Percentiles rank a stretch among this genome's conserved stretches.
Conservation (phyloP, 2,329 filamentous ascomycete species). For the Paramyrothecium roridum region DNA sequence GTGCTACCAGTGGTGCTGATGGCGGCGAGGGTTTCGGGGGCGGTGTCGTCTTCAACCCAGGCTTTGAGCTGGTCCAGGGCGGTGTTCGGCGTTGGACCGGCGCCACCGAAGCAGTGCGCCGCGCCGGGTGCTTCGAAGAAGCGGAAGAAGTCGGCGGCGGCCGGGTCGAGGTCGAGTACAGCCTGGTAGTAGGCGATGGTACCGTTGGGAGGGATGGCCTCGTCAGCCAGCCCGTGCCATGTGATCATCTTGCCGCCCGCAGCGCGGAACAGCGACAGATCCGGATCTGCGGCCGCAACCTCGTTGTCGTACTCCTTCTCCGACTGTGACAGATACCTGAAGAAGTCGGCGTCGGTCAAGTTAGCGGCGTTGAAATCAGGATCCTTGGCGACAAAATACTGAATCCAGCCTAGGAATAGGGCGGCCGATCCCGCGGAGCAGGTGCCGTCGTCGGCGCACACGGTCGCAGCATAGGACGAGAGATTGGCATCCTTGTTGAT, state of each 20-base stretch:
- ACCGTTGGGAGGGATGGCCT: not conserved
- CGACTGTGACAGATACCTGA: not conserved
- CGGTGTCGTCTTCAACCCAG: too few relatives aligned
- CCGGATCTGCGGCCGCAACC: constrained; percentile 2
- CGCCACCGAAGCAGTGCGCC: not conserved
- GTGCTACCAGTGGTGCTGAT: too few relatives aligned
- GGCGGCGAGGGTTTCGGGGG: too few relatives aligned
- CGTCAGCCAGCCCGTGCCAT: not conserved
- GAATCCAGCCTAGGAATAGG: constrained; percentile 14
- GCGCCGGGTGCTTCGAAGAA: not conserved
- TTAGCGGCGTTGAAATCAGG: constrained; percentile 22
- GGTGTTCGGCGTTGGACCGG: too few relatives aligned
- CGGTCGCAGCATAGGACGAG: not conserved
- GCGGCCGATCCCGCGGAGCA: constrained; percentile 2
- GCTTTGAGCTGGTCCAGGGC: too few relatives aligned
- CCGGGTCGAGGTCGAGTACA: not conserved
- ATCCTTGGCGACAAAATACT: constrained; percentile 22
- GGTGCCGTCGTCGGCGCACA: not conserved
- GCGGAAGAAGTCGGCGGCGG: not conserved
- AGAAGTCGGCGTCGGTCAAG: not conserved
- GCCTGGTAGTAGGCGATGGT: constrained; percentile 14
- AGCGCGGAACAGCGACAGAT: not conserved
- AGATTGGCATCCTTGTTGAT: not conserved
- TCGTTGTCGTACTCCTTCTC: not conserved
- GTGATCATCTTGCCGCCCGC: not conserved